Conservation (phyloP, 2,329 filamentous ascomycete species). For the Lachnellula hyalina region DNA sequence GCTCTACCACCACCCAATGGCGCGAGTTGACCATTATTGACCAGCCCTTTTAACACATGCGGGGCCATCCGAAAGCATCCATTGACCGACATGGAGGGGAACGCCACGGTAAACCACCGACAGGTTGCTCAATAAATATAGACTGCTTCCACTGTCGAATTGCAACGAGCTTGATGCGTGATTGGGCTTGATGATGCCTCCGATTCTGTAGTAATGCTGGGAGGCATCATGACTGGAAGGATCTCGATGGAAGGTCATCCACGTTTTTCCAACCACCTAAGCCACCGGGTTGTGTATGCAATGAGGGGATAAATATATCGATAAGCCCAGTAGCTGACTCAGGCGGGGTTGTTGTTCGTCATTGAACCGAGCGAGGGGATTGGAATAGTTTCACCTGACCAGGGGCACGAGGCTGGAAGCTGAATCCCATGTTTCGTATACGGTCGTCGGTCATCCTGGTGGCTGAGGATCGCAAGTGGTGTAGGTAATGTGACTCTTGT, state of each 20-base stretch:
- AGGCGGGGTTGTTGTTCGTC: neutral
- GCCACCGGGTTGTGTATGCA: neutral
- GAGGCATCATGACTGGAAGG: neutral
- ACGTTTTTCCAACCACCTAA: neutral
- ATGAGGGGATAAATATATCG: neutral
- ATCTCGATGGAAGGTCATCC: neutral
- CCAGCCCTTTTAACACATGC: neutral
- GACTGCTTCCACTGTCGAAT: neutral
- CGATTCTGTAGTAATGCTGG: neutral
- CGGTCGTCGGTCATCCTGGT: neutral
- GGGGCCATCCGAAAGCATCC: neutral
- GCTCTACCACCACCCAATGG: neutral
- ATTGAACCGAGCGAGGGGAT: neutral
- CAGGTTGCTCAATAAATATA: neutral
- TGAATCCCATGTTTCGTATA: slow-evolving; percentile 1
- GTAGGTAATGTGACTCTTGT: neutral
- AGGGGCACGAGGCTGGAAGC: neutral
- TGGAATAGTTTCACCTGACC: slow-evolving; percentile 4
- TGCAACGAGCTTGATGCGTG: neutral
- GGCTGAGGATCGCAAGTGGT: neutral
- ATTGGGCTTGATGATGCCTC: neutral
- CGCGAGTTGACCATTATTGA: neutral
- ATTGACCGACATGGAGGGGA: neutral
- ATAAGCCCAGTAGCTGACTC: slow-evolving; percentile 1
- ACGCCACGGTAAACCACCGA: neutral